Base-by-base conservation (phyloP, 116 monocot species). In the Zostera marina region DNA sequence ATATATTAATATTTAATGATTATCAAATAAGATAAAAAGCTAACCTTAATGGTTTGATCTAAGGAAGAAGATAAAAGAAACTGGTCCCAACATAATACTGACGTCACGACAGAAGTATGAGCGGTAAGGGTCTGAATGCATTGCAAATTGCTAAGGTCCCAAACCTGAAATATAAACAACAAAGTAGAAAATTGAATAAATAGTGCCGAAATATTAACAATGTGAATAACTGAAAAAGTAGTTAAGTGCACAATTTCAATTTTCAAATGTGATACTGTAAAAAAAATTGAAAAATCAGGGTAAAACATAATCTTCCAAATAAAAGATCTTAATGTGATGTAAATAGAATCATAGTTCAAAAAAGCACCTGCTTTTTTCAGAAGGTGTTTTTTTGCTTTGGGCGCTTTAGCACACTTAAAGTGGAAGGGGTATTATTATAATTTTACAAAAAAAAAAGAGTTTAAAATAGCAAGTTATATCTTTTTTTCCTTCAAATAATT, bases 1-100 rank as follows among this genome's bases (percentile, higher is more conserved):
- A 45, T 3, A 45, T 6, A 43, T 43, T 6, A 47, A 16, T 10
- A 47, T 7, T 17, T n/a, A 47, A 47, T 47, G 49, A 20, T 21
- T 19, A 16, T 20, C 6, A 49, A 16, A 51, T 21, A 13, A 51
- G 15, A 1, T 8, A 8, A 55, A 11, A 58, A 52, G 59, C 53
- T 19, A 3, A 88, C 94, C 82, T 94, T 94, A 60, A 88, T 61
- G 22, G 88, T 85, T 62, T 43, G 32, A 59, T 88, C 87, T 62
- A 88, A 73, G 16, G 87, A 88, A 73, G 77, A 79, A 8, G 87
- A 88, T 54, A 88, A 53, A 13, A 82, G 47, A 69, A 79, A 88
- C 22, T 88, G 79, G 60, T 88, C 79, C 87, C 87, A 82, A 61
- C 74, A 88, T 15, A 82, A 51, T 15, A 88, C 46, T 40, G 87